Conservation (phyloP, 129 eudicot species). For the Pittosporum tobira region DNA sequence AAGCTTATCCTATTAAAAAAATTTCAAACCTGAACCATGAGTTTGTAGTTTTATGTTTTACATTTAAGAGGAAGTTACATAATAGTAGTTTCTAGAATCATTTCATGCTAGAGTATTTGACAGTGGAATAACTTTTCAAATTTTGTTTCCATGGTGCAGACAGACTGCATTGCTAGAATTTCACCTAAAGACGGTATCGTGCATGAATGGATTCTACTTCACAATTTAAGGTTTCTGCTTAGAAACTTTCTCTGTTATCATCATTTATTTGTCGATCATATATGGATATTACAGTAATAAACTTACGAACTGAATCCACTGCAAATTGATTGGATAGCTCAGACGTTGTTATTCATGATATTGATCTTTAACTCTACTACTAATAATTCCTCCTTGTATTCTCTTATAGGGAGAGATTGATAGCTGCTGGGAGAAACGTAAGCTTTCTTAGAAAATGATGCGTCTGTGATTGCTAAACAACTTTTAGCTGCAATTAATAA, state of each 20-base stretch:
- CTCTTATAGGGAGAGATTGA: constrained; percentile 44
- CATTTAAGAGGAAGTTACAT: background rate
- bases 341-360: too few relatives aligned
- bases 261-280: background rate
- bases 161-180: constrained; percentile 93
- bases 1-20: too few relatives aligned
- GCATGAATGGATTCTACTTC: constrained; percentile 81
- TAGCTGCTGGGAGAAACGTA: constrained; percentile 54
- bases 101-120: too few relatives aligned
- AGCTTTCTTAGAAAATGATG: constrained; percentile 9
- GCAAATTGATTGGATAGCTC: too few relatives aligned
- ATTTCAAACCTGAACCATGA: too few relatives aligned
- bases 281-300: background rate
- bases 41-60: background rate
- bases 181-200: constrained; percentile 55
- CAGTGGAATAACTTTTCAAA: background rate
- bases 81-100: background rate
- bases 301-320: background rate
- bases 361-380: constrained; percentile 11
- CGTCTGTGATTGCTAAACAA: background rate
- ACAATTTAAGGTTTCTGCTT: constrained; percentile 46
- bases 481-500: constrained; percentile 9
- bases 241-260: background rate
- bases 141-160: constrained; percentile 29
- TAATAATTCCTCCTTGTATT: background rate